phyloP scores from a whole-genome alignment of 1,139 yeast genomes.

The Arxiozyma heterogenica region DNA sequence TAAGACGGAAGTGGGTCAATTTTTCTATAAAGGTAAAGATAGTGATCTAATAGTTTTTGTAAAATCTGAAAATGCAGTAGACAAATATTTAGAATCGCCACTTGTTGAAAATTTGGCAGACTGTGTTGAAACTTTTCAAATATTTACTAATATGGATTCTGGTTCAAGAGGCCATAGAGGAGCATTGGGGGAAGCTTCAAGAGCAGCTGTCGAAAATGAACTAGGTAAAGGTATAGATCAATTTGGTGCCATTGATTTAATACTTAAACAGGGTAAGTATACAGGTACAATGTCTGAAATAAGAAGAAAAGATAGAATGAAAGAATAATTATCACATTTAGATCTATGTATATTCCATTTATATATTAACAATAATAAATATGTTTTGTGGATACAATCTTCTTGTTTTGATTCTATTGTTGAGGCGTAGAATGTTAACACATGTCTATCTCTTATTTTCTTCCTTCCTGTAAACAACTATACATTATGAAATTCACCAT shows the following conservation, averaged over 20 bases:
- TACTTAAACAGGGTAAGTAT: conserved; percentile 45
- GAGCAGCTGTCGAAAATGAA: conserved; percentile 51
- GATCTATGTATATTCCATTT: background rate
- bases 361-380: too few relatives aligned
- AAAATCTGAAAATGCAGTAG: conserved; percentile 43
- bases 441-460: too few relatives aligned
- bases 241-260: conserved; percentile 46
- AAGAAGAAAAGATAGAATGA: conserved; percentile 3
- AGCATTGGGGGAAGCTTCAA: conserved; percentile 63
- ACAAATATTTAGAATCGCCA: conserved; percentile 44
- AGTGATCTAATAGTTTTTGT: conserved; percentile 59
- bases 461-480: too few relatives aligned
- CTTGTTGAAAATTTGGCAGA: conserved; percentile 37
- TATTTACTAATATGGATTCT: conserved; percentile 44
- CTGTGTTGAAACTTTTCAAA: conserved; percentile 55
- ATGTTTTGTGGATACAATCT: too few relatives aligned
- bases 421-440: too few relatives aligned
- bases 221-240: conserved; percentile 44
- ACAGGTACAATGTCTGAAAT: conserved; percentile 4
- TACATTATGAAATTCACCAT: too few relatives aligned
- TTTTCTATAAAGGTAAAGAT: conserved; percentile 57
- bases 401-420: too few relatives aligned
- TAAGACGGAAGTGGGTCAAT: conserved; percentile 33
- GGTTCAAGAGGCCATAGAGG: conserved; percentile 61
- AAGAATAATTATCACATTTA: background rate